Conservation (phyloP, 2,329 filamentous ascomycete species). For the Botrytis pseudocinerea region DNA sequence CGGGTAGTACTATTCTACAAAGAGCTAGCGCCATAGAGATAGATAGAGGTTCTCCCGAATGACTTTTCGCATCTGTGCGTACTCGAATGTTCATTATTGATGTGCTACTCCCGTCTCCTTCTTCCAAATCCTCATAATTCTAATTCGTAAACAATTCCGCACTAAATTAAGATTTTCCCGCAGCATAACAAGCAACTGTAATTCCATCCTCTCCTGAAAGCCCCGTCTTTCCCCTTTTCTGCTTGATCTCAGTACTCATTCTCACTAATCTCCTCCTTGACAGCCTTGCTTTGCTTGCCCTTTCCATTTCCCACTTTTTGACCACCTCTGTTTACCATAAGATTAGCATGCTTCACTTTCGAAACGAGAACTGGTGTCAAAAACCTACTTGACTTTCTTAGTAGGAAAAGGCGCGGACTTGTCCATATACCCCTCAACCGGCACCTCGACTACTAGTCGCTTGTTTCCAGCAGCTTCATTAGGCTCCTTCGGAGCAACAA, state of each 20-base stretch:
- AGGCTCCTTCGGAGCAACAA: background rate
- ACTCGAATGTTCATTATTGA: background rate
- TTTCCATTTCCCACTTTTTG: background rate
- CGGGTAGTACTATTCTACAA: background rate
- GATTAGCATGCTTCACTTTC: background rate
- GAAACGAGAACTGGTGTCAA: background rate
- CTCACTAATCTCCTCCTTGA: background rate
- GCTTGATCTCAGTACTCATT: background rate
- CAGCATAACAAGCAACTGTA: background rate
- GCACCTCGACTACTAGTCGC: background rate
- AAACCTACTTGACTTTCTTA: background rate
- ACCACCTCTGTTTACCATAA: background rate
- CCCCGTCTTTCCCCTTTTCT: background rate
- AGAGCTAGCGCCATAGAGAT: background rate
- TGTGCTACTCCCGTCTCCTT: too few relatives aligned
- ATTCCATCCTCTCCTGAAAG: too few relatives aligned
- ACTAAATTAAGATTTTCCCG: background rate
- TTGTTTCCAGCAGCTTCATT: background rate
- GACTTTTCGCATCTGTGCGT: background rate
- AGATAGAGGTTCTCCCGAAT: background rate
- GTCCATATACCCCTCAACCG: background rate
- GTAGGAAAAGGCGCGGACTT: background rate
- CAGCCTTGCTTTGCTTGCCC: background rate
- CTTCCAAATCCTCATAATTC: background rate
- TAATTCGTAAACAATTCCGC: rapidly evolving